Conservation (phyloP, 2,329 filamentous ascomycete genomes). For the Neofusicoccum umdonicola region DNA sequence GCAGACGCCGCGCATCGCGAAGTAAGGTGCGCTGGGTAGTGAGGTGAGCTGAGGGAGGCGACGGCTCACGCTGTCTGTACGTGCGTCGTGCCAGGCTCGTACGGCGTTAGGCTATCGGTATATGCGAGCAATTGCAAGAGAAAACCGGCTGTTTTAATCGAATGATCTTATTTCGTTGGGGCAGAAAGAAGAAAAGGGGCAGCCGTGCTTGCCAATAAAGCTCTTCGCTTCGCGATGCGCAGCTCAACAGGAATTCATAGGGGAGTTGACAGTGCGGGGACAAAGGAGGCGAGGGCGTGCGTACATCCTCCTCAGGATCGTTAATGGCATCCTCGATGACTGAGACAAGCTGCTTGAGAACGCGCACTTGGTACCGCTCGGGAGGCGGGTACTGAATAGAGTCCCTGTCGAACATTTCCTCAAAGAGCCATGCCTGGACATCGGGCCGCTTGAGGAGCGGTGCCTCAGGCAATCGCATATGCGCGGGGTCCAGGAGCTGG, state of each 20-base stretch:
- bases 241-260: neutral
- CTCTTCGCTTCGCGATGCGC: constrained; percentile 2
- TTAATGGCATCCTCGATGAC: constrained; percentile 71
- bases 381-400: constrained; percentile 60
- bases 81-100: neutral
- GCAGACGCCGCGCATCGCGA: neutral
- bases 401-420: constrained; percentile 63
- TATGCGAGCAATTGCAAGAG: neutral
- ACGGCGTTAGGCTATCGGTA: neutral
- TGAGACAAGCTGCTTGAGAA: constrained; percentile 70
- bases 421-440: constrained; percentile 67
- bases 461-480: constrained; percentile 63
- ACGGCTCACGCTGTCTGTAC: neutral
- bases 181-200: neutral
- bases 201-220: neutral
- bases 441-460: constrained; percentile 57
- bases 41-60: neutral
- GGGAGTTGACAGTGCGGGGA: neutral
- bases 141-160: neutral
- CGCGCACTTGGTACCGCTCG: constrained; percentile 65
- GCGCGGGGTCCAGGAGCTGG: constrained; percentile 64
- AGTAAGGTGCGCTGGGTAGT: neutral
- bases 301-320: constrained; percentile 85
- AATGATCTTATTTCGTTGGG: neutral
- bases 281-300: constrained; percentile 37